phyloP scores from a whole-genome alignment of 192 early-diverging fungal species.

The Neocallimastix lanati region DNA sequence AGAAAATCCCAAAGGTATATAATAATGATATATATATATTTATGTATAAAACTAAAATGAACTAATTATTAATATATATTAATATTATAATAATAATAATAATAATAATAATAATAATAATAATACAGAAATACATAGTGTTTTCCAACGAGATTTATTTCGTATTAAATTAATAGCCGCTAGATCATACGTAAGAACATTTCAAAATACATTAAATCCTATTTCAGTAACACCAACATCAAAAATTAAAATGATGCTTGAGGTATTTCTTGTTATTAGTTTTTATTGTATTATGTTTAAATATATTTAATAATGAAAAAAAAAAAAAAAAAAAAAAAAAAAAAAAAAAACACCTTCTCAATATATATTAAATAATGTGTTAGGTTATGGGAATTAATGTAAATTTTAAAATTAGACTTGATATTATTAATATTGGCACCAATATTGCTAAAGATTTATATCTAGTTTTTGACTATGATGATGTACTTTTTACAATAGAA shows the following conservation, averaged over 20 bases:
- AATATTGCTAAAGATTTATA: background rate
- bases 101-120: too few species aligned
- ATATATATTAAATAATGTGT: too few species aligned
- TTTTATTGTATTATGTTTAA: too few species aligned
- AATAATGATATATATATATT: background rate
- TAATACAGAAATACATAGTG: background rate
- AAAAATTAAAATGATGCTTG: background rate
- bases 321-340: too few species aligned
- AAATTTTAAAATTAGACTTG: background rate
- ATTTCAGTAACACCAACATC: background rate
- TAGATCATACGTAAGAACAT: background rate
- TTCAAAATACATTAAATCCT: background rate
- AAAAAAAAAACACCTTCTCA: too few species aligned
- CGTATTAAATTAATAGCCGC: background rate
- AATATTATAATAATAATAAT: too few species aligned
- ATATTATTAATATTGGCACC: background rate
- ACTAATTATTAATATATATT: background rate
- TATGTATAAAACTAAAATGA: too few species aligned
- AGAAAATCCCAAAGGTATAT: background rate
- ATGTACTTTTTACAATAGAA: background rate
- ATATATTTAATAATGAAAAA: too few species aligned
- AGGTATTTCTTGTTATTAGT: background rate
- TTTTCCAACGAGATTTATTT: background rate
- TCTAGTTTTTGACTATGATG: background rate
- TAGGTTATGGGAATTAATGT: background rate